Percentiles rank a stretch among this genome's conserved stretches.
phyloP scores from a whole-genome alignment of 257 asterid genomes.

The Gentiana dahurica region DNA sequence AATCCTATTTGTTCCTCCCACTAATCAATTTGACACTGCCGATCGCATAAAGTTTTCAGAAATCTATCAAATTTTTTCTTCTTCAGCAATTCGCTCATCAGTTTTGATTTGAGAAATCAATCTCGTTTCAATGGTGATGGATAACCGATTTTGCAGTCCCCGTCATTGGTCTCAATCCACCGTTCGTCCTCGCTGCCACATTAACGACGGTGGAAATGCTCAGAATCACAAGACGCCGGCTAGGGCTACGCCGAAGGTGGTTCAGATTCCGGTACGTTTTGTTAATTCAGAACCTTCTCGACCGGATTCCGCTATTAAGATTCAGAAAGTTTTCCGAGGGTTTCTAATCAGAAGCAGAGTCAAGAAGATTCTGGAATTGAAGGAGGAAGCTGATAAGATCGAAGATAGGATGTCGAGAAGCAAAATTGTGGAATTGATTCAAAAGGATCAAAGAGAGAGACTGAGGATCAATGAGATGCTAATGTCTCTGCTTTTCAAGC shows the following conservation, averaged over 20 bases:
- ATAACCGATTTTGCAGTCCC: slow-evolving; percentile 28
- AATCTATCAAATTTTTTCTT: neutral
- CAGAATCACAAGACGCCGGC: too few species aligned
- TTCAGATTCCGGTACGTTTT: slow-evolving; percentile 57
- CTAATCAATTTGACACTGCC: neutral
- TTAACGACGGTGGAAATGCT: too few species aligned
- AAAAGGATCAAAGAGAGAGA: slow-evolving; percentile 42
- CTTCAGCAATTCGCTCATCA: too few species aligned
- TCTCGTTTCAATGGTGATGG: slow-evolving; percentile 13
- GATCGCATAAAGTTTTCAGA: neutral
- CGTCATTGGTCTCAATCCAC: slow-evolving; percentile 23
- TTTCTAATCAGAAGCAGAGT: slow-evolving; percentile 39
- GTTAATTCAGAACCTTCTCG: slow-evolving; percentile 19
- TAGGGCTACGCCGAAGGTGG: slow-evolving; percentile 27
- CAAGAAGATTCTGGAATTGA: slow-evolving; percentile 27
- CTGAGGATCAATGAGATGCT: slow-evolving; percentile 49
- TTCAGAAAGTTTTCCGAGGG: slow-evolving; percentile 75
- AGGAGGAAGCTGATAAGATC: slow-evolving; percentile 46
- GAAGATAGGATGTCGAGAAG: slow-evolving; percentile 28
- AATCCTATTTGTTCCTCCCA: neutral
- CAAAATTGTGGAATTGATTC: slow-evolving; percentile 33
- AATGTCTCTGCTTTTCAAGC: slow-evolving; percentile 57
- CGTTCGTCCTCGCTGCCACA: neutral
- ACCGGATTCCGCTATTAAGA: slow-evolving; percentile 38
- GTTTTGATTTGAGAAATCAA: neutral